A percentile compares a stretch with the other conserved stretches of the same genome.
phyloP scores from a whole-genome alignment of 129 eudicot genomes.

The Tagetes patula region DNA sequence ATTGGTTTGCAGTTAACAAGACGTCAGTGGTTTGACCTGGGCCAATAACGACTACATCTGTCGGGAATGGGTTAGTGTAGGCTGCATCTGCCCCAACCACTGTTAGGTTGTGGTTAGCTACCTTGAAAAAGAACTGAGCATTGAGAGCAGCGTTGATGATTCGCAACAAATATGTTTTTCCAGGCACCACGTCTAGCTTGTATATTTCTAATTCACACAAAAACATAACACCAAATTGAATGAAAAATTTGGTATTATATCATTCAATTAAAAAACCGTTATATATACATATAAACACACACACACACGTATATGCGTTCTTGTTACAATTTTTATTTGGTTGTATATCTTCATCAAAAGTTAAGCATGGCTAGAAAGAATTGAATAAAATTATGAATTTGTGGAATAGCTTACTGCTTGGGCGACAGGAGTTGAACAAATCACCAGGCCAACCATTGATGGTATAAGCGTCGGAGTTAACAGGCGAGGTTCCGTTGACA shows the following conservation, averaged over 20 bases:
- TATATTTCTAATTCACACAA: conserved; percentile 39
- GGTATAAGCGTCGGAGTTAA: conserved; percentile 56
- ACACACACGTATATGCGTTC: too few species aligned
- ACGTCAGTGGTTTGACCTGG: conserved; percentile 85
- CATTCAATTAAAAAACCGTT: too few species aligned
- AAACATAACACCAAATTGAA: not conserved
- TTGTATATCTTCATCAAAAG: not conserved
- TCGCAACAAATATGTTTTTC: conserved; percentile 70
- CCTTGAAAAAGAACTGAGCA: conserved; percentile 63
- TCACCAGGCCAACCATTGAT: conserved; percentile 84
- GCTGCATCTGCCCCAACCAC: conserved; percentile 77
- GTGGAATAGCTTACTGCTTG: conserved; percentile 41
- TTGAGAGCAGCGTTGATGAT: conserved; percentile 90
- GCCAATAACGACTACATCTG: conserved; percentile 57
- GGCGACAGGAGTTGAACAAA: conserved; percentile 50
- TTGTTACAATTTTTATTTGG: too few species aligned
- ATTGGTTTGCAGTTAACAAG: conserved; percentile 57
- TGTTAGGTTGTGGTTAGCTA: conserved; percentile 64
- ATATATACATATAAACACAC: not conserved
- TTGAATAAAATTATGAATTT: too few species aligned
- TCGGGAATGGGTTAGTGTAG: conserved; percentile 55
- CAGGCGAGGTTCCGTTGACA: conserved; percentile 54
- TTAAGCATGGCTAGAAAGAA: too few species aligned
- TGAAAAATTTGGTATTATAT: too few species aligned
- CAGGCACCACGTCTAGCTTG: conserved; percentile 41